Percentiles rank a stretch among this genome's conserved stretches.
Evolutionary conservation across 495 filamentous ascomycete genomes (phyloP).

Genomic region (Neurospora sp.): DNA sequence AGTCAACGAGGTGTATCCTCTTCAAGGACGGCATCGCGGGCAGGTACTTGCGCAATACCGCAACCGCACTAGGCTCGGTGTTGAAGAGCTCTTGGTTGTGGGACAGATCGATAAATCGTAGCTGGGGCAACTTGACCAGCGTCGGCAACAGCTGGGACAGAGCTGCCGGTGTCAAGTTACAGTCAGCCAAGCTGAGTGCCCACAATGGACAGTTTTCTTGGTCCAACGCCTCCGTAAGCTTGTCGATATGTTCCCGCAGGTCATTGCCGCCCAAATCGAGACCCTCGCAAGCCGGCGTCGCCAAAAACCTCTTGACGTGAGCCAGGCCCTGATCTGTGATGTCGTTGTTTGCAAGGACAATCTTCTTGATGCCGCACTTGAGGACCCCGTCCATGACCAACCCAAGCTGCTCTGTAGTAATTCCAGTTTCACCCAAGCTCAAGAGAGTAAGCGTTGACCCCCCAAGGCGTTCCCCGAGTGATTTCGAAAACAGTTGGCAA

Average conservation of each 20-base stretch:
- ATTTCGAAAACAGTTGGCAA: slow-evolving; percentile 52
- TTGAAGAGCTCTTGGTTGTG: slow-evolving; percentile 80
- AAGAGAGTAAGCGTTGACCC: slow-evolving; percentile 73
- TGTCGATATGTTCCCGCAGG: slow-evolving; percentile 53
- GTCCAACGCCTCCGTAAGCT: slow-evolving; percentile 55
- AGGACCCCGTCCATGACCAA: slow-evolving; percentile 66
- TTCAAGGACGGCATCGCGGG: slow-evolving; percentile 73
- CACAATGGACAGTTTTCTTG: slow-evolving; percentile 51
- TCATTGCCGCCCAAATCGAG: slow-evolving; percentile 93
- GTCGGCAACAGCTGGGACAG: slow-evolving; percentile 69
- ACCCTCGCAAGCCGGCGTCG: slow-evolving; percentile 68
- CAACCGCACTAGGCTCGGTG: slow-evolving; percentile 61
- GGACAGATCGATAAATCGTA: slow-evolving; percentile 83
- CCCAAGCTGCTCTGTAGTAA: slow-evolving; percentile 58
- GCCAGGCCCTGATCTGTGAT: slow-evolving; percentile 62
- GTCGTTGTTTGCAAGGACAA: slow-evolving; percentile 74
- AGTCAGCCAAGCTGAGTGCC: slow-evolving; percentile 81
- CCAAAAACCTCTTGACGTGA: slow-evolving; percentile 66
- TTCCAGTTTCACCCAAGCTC: slow-evolving; percentile 67
- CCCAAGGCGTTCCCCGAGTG: slow-evolving; percentile 63
- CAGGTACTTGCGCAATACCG: slow-evolving; percentile 69
- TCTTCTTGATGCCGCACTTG: slow-evolving; percentile 60
- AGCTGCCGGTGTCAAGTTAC: slow-evolving; percentile 61
- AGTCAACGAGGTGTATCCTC: slow-evolving; percentile 79
- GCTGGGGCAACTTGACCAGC: slow-evolving; percentile 57